Conservation (phyloP, 2,329 filamentous ascomycete species). For the Xylaria sp. region DNA sequence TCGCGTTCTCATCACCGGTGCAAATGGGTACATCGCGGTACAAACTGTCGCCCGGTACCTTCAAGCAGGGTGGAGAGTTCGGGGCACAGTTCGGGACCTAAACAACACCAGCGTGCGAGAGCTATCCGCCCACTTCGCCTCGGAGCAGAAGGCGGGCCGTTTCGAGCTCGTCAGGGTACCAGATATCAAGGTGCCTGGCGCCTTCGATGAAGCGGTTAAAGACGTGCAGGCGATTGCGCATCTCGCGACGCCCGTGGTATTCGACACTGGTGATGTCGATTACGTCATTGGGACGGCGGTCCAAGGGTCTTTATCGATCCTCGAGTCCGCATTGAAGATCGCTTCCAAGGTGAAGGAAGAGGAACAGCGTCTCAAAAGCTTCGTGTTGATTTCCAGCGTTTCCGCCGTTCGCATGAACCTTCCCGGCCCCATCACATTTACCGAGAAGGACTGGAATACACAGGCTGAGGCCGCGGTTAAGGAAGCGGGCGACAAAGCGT, state of each 20-base stretch:
- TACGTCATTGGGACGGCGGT: constrained; percentile 36
- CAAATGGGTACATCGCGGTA: constrained; percentile 51
- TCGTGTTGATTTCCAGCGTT: constrained; percentile 47
- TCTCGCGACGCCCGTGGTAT: constrained; percentile 37
- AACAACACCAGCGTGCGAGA: constrained; percentile 36
- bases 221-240: constrained; percentile 44
- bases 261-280: constrained; percentile 37
- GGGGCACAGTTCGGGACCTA: constrained; percentile 46
- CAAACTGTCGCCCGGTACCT: constrained; percentile 47
- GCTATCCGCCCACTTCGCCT: constrained; percentile 33
- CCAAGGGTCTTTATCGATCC: constrained; percentile 32
- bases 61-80: constrained; percentile 47
- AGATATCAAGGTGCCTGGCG: constrained; percentile 48
- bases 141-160: constrained; percentile 17
- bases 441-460: constrained; percentile 31
- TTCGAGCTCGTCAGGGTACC: constrained; percentile 46
- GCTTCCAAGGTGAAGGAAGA: constrained; percentile 7
- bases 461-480: constrained; percentile 17
- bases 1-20: constrained; percentile 47
- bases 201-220: constrained; percentile 50
- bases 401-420: constrained; percentile 6
- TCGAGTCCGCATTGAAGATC: constrained; percentile 34
- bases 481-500: constrained; percentile 33
- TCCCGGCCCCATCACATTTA: constrained; percentile 14
- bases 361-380: constrained; percentile 36